Percentiles rank a stretch among this genome's conserved stretches.
phyloP scores from a whole-genome alignment of 192 early-diverging fungal species.

The Coemansia furcata region DNA sequence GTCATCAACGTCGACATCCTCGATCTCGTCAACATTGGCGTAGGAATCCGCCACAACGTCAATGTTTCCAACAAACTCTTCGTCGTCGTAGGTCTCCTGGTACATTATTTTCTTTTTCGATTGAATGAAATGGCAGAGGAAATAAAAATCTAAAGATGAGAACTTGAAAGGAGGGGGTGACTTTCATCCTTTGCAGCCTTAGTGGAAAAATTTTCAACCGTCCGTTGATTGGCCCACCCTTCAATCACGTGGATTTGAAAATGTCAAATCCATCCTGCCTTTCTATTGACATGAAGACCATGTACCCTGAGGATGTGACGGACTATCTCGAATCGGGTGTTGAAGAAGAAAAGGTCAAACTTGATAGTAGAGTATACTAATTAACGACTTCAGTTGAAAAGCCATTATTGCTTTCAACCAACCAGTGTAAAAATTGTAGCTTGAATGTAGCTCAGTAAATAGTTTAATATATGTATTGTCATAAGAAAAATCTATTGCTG shows the following conservation, averaged over 20 bases:
- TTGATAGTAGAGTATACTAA: no score
- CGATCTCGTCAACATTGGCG: conserved; percentile 32
- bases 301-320: no score
- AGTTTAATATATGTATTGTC: no score
- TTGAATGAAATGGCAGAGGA: not conserved
- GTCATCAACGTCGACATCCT: conserved; percentile 36
- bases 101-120: conserved; percentile 26
- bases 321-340: no score
- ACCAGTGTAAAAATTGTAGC: no score
- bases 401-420: no score
- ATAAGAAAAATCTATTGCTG: no score
- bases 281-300: no score
- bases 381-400: no score
- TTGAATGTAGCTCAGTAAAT: no score
- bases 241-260: conserved; percentile 39
- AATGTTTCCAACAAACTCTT: conserved; percentile 52
- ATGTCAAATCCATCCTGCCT: conserved; percentile 33
- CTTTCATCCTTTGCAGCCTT: not conserved
- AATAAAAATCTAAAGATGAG: not conserved
- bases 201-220: conserved; percentile 7
- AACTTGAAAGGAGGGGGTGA: not conserved
- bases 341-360: no score
- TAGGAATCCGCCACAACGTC: conserved; percentile 48
- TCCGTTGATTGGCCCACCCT: not conserved
- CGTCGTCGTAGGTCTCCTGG: conserved; percentile 46